Conservation (phyloP, 805 yeast species). For the Metschnikowia continentalis region DNA sequence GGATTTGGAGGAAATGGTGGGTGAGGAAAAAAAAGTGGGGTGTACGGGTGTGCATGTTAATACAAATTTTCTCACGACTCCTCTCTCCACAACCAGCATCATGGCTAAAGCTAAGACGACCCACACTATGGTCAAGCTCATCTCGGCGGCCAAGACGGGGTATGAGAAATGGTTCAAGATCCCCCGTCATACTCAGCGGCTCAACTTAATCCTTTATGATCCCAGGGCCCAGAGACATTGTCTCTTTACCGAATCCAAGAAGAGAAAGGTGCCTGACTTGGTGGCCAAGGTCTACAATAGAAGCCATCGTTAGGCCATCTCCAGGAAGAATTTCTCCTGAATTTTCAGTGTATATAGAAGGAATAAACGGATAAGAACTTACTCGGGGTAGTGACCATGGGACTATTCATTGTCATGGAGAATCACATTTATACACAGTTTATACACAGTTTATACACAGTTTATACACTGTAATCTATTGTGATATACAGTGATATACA, state of each 20-base stretch:
- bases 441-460: too few species aligned
- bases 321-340: too few species aligned
- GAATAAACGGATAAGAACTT: too few species aligned
- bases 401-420: too few species aligned
- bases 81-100: not conserved
- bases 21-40: not conserved
- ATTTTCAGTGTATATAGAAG: too few species aligned
- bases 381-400: too few species aligned
- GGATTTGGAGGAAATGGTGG: too few species aligned
- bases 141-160: constrained; percentile 91
- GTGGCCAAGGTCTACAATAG: constrained; percentile 34
- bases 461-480: too few species aligned
- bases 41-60: not conserved
- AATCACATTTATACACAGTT: too few species aligned
- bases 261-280: constrained; percentile 66
- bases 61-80: constrained; percentile 1
- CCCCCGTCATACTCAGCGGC: constrained; percentile 75
- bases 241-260: constrained; percentile 80
- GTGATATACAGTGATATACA: too few species aligned
- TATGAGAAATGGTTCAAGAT: constrained; percentile 74
- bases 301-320: constrained; percentile 13
- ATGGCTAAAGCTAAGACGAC: constrained; percentile 60
- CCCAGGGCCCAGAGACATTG: constrained; percentile 79
- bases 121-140: constrained; percentile 75
- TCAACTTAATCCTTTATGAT: constrained; percentile 56